These are phyloP conservation scores for Sphaerobolus stellatus DNA, from an alignment of 1,284 basidiomycete genomes.

Conservation along the genomic window DNA sequence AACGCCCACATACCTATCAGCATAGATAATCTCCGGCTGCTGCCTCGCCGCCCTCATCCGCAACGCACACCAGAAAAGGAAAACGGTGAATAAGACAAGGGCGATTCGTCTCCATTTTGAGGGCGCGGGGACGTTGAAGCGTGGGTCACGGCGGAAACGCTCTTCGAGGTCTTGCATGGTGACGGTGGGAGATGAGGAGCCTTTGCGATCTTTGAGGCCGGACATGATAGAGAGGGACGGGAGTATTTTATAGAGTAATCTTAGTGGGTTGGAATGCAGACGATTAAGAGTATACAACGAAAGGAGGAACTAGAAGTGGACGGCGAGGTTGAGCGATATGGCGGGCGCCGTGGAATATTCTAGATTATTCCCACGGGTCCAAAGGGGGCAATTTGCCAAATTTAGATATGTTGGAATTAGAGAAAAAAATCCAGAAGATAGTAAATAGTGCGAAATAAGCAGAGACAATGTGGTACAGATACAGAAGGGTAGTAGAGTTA, in stretches of 20 bases:
- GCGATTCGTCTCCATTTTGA: conserved; percentile 47
- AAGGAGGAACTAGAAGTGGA: too few relatives aligned
- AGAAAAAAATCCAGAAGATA: too few relatives aligned
- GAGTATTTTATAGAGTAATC: not conserved
- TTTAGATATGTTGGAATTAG: too few relatives aligned
- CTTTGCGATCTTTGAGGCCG: conserved; percentile 8
- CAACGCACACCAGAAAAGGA: conserved; percentile 46
- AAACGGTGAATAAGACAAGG: conserved; percentile 42
- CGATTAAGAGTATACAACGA: too few relatives aligned
- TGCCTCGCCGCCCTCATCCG: conserved; percentile 30
- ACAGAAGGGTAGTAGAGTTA: too few relatives aligned
- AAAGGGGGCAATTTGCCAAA: too few relatives aligned
- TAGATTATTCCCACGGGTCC: too few relatives aligned
- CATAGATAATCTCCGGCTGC: conserved; percentile 44
- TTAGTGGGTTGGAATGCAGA: too few relatives aligned
- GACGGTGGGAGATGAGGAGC: not conserved
- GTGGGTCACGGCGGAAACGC: conserved; percentile 30
- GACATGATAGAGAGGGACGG: not conserved
- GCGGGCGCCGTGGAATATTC: too few relatives aligned
- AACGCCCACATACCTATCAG: conserved; percentile 42
- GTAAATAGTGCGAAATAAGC: too few relatives aligned
- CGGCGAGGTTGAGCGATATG: too few relatives aligned
- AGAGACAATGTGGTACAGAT: too few relatives aligned
- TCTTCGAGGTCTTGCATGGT: conserved; percentile 11
- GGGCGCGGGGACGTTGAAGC: conserved; percentile 46